These are phyloP conservation scores for Fusarium neocosmosporiellum DNA, from an alignment of 2,329 filamentous ascomycete genomes.

Conservation along the genomic window DNA sequence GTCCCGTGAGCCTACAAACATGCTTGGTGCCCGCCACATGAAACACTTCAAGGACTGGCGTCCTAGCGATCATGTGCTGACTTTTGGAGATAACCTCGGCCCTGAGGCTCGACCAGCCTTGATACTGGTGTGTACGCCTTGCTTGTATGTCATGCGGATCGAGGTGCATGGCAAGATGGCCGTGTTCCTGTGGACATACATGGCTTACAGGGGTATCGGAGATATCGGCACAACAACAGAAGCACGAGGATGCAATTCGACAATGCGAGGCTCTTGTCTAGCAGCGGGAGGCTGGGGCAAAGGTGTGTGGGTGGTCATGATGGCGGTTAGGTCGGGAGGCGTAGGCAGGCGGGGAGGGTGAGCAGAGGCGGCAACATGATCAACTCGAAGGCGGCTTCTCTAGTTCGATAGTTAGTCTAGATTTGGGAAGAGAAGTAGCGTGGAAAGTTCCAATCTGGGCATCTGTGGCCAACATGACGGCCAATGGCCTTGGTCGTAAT, in stretches of 20 bases:
- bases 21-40: not conserved
- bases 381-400: not conserved
- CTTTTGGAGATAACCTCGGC: not conserved
- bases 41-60: not conserved
- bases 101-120: not conserved
- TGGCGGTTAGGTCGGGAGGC: constrained; percentile 2
- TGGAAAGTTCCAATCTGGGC: not conserved
- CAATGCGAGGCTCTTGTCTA: not conserved
- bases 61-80: not conserved
- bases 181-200: not conserved
- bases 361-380: not conserved
- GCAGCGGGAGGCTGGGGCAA: not conserved
- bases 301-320: not conserved
- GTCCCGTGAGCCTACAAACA: not conserved
- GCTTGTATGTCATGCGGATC: not conserved
- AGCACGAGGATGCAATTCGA: not conserved
- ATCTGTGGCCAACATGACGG: not conserved
- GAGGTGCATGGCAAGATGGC: not conserved
- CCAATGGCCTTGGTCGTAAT: not conserved
- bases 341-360: not conserved
- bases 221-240: not conserved
- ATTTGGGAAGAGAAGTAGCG: not conserved
- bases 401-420: not conserved
- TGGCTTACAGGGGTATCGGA: constrained; percentile 13
- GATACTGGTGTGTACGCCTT: not conserved